A percentile compares a stretch with the other conserved stretches of the same genome.
Evolutionary conservation across 306 rosid species (phyloP).

Genomic region (Mimosa pudica): DNA sequence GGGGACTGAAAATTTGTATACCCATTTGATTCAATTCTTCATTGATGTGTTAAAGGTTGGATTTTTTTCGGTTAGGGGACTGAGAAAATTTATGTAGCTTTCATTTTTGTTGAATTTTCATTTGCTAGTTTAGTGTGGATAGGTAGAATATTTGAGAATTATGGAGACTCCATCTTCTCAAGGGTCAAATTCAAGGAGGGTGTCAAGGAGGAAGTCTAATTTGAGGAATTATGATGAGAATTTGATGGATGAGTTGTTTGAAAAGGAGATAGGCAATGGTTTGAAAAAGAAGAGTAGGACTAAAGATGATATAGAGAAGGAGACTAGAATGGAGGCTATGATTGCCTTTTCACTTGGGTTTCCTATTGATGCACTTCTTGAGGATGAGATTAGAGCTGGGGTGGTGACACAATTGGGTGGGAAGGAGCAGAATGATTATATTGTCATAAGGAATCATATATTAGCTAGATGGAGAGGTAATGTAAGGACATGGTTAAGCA

Average conservation of each 20-base stretch:
- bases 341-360: constrained; percentile 85
- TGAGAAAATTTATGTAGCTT: background rate
- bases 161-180: constrained; percentile 58
- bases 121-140: background rate
- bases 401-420: constrained; percentile 83
- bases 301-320: constrained; percentile 75
- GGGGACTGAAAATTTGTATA: background rate
- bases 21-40: background rate
- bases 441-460: constrained; percentile 90
- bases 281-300: constrained; percentile 65
- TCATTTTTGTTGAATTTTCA: background rate
- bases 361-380: constrained; percentile 78
- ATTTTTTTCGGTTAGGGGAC: background rate
- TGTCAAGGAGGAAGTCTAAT: constrained; percentile 64
- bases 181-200: constrained; percentile 58
- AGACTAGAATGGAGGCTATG: constrained; percentile 92
- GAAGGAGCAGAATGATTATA: constrained; percentile 89
- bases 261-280: constrained; percentile 65
- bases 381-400: constrained; percentile 77
- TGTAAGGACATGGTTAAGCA: constrained; percentile 75
- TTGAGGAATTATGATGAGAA: constrained; percentile 70
- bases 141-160: constrained; percentile 17
- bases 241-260: constrained; percentile 76
- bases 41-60: constrained; percentile 1
- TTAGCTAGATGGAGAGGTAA: constrained; percentile 85